A percentile compares a stretch with the other conserved stretches of the same genome.
Evolutionary conservation across 2,329 filamentous ascomycete genomes (phyloP).

Genomic region (Didymella lethalis): DNA sequence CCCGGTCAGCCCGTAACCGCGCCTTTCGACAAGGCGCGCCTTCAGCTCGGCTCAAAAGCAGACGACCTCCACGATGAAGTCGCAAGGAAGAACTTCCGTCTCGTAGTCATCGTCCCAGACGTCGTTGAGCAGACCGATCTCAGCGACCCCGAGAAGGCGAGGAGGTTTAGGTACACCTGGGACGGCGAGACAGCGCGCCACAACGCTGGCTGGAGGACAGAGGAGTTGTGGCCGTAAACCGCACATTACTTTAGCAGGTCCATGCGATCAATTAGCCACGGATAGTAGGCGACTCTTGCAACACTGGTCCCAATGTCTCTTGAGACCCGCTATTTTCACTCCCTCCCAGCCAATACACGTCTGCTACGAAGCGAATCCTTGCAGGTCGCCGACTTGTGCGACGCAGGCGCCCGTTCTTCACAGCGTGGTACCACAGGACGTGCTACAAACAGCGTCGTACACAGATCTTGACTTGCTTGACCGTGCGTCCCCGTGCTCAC

Average conservation of each 20-base stretch:
- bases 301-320: not conserved
- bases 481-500: slow-evolving; percentile 11
- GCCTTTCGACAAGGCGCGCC: slow-evolving; percentile 55
- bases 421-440: slow-evolving; percentile 6
- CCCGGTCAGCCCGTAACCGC: slow-evolving; percentile 57
- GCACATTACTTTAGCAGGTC: not conserved
- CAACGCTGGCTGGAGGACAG: slow-evolving; percentile 64
- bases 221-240: slow-evolving; percentile 53
- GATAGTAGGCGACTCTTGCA: not conserved
- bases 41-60: slow-evolving; percentile 68
- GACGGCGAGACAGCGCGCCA: slow-evolving; percentile 52
- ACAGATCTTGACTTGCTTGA: slow-evolving; percentile 24
- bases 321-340: not conserved
- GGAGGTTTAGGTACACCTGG: slow-evolving; percentile 73
- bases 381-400: slow-evolving; percentile 20
- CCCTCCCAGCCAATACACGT: slow-evolving; percentile 1
- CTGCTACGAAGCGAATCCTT: slow-evolving; percentile 2
- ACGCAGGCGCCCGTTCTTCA: slow-evolving; percentile 8
- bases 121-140: slow-evolving; percentile 80
- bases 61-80: slow-evolving; percentile 73
- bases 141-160: slow-evolving; percentile 67
- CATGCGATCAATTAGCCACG: not conserved
- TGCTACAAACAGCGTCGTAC: slow-evolving; percentile 20
- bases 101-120: slow-evolving; percentile 84
- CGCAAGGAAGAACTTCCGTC: slow-evolving; percentile 79